Base-by-base conservation (phyloP, 805 yeast species). In the Ogataea salicorniae region DNA sequence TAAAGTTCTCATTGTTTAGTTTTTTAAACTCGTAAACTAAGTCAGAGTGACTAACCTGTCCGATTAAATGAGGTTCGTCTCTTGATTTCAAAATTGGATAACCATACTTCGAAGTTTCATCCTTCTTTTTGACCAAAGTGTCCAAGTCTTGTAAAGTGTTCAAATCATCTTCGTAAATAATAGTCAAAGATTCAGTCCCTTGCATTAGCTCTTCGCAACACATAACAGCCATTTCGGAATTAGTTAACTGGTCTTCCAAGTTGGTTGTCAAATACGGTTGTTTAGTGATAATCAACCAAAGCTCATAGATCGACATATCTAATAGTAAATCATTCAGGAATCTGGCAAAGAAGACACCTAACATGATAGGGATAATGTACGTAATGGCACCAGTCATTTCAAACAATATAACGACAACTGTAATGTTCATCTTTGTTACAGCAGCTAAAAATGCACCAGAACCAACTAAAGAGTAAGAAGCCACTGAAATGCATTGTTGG, bases 391-490 rank as follows among this genome's bases (percentile, higher is more conserved):
- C 96, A 0, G 96, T 87, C 37, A 88, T 68, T 63, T 88, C 96
- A 63, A 87, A 85, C 52, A 87, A 72, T 23, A 89, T 79, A 6
- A 88, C 91, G 16, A 87, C 96, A 7, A 84, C 82, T 39, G 89
- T 77, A 52, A 87, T 83, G 4, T 91, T 87, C 67, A 88, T 76
- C 53, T 87, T 80, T 3, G 96, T 87, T 15, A 84, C 80, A 5
- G 95, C 95, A 0, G 94, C 80, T 54, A 87, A 71, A 46, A 87
- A 84, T 1, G 95, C 75, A 0, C 90, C 95, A 0, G 95, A 89
- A 0, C 96, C 96, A 20, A 89, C 87, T 9, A 88, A 84, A 0
- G 95, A 95, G 60, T 88, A 89, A 0, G 91, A 87, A 0, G 94
- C 91, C 0, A 95, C 95, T 1, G 90, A 84, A 9, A 88, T 81